Evolutionary conservation across 129 eudicot genomes (phyloP).

Genomic region (Cynara cardunculus): DNA sequence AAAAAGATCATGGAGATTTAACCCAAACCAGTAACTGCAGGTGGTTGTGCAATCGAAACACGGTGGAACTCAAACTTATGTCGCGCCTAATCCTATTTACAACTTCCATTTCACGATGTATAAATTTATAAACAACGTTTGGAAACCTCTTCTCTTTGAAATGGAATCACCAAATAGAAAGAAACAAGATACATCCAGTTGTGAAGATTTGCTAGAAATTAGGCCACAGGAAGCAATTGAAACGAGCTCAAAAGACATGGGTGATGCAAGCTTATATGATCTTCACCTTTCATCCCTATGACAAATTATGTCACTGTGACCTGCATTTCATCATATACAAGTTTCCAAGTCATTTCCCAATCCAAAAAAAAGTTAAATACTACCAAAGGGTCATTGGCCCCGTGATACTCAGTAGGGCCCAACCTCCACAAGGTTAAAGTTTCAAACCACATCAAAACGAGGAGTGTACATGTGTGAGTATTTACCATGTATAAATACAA

Average conservation of each 20-base stretch:
- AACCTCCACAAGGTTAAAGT: too few relatives aligned
- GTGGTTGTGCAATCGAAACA: not conserved
- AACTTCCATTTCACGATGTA: not conserved
- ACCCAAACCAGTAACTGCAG: not conserved
- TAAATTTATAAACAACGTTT: not conserved
- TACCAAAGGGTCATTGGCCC: not conserved
- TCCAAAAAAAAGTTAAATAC: not conserved
- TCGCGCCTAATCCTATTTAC: not conserved
- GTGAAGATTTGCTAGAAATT: not conserved
- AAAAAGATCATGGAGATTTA: too few relatives aligned
- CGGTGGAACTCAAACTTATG: not conserved
- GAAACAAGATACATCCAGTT: not conserved
- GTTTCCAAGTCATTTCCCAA: not conserved
- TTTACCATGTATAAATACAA: too few relatives aligned
- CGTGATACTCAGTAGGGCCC: not conserved
- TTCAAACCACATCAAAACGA: too few relatives aligned
- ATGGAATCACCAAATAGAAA: not conserved
- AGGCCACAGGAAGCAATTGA: not conserved
- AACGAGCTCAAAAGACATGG: not conserved
- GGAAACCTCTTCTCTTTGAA: not conserved
- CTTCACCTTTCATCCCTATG: conserved; percentile 20
- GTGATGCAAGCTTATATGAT: not conserved
- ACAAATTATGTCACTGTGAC: conserved; percentile 32
- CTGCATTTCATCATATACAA: conserved; percentile 16
- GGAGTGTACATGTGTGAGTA: too few relatives aligned